phyloP scores from a whole-genome alignment of 2,329 filamentous ascomycete species.

The Curvularia sp. region DNA sequence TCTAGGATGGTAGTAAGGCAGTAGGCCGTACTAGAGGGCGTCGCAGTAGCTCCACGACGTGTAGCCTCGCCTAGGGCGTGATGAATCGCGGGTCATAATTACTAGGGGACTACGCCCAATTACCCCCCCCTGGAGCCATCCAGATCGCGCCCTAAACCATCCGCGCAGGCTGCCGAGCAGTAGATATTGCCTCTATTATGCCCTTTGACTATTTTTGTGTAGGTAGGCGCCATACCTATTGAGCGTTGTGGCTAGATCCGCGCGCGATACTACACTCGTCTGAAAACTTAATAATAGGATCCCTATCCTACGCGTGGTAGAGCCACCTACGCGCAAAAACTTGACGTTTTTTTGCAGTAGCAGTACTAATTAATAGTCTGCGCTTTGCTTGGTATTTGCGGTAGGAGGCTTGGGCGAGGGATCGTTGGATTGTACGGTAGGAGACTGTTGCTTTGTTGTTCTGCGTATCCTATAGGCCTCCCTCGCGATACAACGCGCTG shows the following conservation, averaged over 20 bases:
- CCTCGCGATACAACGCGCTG: not conserved
- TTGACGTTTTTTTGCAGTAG: slow-evolving; percentile 1
- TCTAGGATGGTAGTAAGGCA: slow-evolving; percentile 6
- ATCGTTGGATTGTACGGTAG: slow-evolving; percentile 2
- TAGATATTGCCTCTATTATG: not conserved
- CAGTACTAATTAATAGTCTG: not conserved
- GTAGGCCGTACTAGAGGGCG: slow-evolving; percentile 13
- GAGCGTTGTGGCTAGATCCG: slow-evolving; percentile 3
- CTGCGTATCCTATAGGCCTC: not conserved
- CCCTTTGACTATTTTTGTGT: no score
- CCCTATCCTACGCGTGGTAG: not conserved
- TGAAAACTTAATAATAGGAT: not conserved
- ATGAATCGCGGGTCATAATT: slow-evolving; percentile 20
- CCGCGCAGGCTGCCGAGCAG: slow-evolving; percentile 1
- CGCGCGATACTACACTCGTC: slow-evolving; percentile 5
- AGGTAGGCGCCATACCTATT: slow-evolving; percentile 2
- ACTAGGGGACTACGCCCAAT: slow-evolving; percentile 10
- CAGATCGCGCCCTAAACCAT: slow-evolving; percentile 15
- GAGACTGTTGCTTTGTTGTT: not conserved
- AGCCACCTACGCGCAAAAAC: not conserved
- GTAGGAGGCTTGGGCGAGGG: not conserved
- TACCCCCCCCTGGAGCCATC: slow-evolving; percentile 6
- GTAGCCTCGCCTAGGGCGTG: slow-evolving; percentile 10
- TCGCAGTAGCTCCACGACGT: slow-evolving; percentile 6
- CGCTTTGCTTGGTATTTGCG: slow-evolving; percentile 7